Evolutionary conservation across 1,284 basidiomycete genomes (phyloP), one percentile per base, ranked within the genome.

Genomic region (Sporisorium graminicola): DNA sequence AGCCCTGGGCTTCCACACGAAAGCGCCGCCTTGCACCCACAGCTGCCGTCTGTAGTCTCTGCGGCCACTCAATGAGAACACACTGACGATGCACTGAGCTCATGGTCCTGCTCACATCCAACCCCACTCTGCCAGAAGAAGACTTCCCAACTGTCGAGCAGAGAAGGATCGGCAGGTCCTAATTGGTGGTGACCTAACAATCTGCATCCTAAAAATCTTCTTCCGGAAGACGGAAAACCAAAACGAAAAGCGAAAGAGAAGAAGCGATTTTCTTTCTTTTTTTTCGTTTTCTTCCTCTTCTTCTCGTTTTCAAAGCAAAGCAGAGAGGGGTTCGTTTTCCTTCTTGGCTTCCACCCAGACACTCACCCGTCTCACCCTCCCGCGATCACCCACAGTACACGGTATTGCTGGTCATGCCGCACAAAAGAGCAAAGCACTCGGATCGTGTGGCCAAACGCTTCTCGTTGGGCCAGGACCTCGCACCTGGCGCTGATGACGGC

Each of bases 371-470:
- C 65, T 58, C 58, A 68, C 56, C 49, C 40, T 16, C 10, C 24
- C 12, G 29, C 16, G 31, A 27, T 29, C 26, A 44, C 46, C 52
- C 31, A 14, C 49, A 43, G 26, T 26, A 29, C 37, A 6, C 18
- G 37, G 16, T 54, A 14, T 40, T 24, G 33, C 43, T 31, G 42
- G 8, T 14, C n/a, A 82, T 82, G 81, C 81, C 81, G 22, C 80
- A 82, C 72, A 82, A 82, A 54, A 68, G 80, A 29, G 80, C 81
- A 1, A 82, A 82, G 43, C 66, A 64, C 47, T 80, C 79, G 14
- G 69, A 68, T 47, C 69, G 81, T 33, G 53, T 73, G 31, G 71
- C 78, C 31, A 69, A 77, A 54, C 78, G 79, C 43, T 67, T 70
- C 56, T 51, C 58, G 50, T 22, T 71, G 12, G 77, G 78, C 12